Conservation (phyloP, 257 asterid species). For the Primulina huaijiensis region DNA sequence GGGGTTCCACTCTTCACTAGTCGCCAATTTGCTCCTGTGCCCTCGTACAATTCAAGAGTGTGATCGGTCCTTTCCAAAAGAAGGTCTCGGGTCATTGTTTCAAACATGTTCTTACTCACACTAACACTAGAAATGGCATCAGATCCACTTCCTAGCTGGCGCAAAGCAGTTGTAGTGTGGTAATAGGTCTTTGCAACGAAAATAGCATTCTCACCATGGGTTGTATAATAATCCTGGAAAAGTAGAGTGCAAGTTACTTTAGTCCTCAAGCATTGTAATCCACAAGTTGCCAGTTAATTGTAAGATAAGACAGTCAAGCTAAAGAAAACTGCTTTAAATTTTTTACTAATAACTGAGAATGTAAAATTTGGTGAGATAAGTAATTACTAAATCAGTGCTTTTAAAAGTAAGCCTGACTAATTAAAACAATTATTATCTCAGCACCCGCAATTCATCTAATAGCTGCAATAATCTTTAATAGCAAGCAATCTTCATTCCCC, state of each 20-base stretch:
- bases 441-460: constrained; percentile 5
- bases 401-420: background rate
- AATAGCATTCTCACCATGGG: constrained; percentile 87
- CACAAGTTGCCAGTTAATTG: background rate
- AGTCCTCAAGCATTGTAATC: background rate
- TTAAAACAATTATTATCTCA: constrained; percentile 13
- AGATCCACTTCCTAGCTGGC: constrained; percentile 80
- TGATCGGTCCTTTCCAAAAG: constrained; percentile 92
- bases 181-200: constrained; percentile 86
- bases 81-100: constrained; percentile 71
- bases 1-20: constrained; percentile 83
- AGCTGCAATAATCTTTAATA: background rate
- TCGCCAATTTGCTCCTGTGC: constrained; percentile 84
- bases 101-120: constrained; percentile 87
- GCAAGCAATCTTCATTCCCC: background rate
- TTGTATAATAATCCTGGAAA: constrained; percentile 75
- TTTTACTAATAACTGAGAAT: background rate
- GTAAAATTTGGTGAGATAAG: background rate
- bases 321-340: background rate
- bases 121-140: constrained; percentile 82
- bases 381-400: background rate
- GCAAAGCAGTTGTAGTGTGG: constrained; percentile 89
- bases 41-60: constrained; percentile 80
- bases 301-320: background rate
- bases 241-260: constrained; percentile 7